Evolutionary conservation across 2,329 filamentous ascomycete species (phyloP).

Genomic region (Truncatella angustata): DNA sequence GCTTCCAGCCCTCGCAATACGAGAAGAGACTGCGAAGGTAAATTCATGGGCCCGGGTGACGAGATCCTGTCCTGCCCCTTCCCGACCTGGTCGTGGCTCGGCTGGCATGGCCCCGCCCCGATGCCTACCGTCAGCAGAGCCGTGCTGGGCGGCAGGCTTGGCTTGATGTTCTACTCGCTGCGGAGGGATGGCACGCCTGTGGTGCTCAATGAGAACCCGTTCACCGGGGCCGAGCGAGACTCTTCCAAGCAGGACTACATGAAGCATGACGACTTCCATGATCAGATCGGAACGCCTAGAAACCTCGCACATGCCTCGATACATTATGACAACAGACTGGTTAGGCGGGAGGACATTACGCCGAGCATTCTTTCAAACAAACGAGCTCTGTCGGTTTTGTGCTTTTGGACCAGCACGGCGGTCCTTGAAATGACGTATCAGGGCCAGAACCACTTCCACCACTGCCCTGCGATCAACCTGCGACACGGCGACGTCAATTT

Average conservation of each 20-base stretch:
- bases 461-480: not conserved
- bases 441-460: not conserved
- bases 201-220: not conserved
- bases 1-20: not conserved
- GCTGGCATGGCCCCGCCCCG: not conserved
- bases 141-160: not conserved
- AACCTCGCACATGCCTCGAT: not conserved
- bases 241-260: not conserved
- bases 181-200: not conserved
- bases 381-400: not conserved
- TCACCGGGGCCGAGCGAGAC: not conserved
- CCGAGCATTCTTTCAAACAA: not conserved
- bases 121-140: not conserved
- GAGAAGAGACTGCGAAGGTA: not conserved
- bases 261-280: not conserved
- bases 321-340: not conserved
- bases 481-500: not conserved
- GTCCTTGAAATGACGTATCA: not conserved
- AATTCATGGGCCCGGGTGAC: not conserved
- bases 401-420: slow-evolving; percentile 6
- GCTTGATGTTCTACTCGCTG: not conserved
- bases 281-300: not conserved
- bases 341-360: not conserved
- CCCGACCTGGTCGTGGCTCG: slow-evolving; percentile 6
- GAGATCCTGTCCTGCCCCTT: not conserved